These are phyloP conservation scores for Fimicolochytrium jonesii DNA, from an alignment of 192 early-diverging fungal species.

Conservation along the genomic window DNA sequence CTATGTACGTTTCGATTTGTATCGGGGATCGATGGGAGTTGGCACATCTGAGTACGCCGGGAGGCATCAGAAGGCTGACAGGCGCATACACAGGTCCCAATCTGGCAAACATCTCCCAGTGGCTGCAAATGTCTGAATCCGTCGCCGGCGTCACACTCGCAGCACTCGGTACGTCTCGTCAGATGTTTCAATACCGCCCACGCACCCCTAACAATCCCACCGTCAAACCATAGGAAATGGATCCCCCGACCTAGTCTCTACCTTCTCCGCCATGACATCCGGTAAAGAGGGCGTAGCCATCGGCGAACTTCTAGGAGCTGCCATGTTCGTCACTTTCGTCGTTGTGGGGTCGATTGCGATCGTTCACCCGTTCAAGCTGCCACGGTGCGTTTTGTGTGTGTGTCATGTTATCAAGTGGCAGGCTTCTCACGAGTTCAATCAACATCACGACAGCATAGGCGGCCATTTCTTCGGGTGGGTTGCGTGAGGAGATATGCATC, in stretches of 20 bases:
- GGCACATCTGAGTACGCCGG: too few relatives aligned
- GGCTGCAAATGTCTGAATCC: conserved; percentile 76
- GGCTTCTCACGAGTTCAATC: too few relatives aligned
- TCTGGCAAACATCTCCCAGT: conserved; percentile 69
- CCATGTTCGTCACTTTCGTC: conserved; percentile 77
- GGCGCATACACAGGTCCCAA: conserved; percentile 56
- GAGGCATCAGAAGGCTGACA: neutral
- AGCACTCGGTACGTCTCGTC: conserved; percentile 31
- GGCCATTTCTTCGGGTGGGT: conserved; percentile 22
- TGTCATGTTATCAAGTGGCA: too few relatives aligned
- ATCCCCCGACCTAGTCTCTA: conserved; percentile 86
- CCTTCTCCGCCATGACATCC: conserved; percentile 55
- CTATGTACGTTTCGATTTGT: conserved; percentile 4
- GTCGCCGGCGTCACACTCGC: conserved; percentile 57
- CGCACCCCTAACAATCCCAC: too few relatives aligned
- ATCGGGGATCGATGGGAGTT: neutral
- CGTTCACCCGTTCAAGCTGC: conserved; percentile 66
- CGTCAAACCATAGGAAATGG: conserved; percentile 92
- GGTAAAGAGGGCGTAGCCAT: conserved; percentile 63
- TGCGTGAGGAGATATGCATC: neutral
- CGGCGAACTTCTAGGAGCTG: conserved; percentile 88
- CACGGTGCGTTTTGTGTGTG: conserved; percentile 20
- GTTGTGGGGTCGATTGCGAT: conserved; percentile 82
- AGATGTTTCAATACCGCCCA: too few relatives aligned
- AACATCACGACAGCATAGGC: conserved; percentile 8